Base-by-base conservation (phyloP, 2,329 filamentous ascomycete species). In the Teratosphaeria nubilosa region DNA sequence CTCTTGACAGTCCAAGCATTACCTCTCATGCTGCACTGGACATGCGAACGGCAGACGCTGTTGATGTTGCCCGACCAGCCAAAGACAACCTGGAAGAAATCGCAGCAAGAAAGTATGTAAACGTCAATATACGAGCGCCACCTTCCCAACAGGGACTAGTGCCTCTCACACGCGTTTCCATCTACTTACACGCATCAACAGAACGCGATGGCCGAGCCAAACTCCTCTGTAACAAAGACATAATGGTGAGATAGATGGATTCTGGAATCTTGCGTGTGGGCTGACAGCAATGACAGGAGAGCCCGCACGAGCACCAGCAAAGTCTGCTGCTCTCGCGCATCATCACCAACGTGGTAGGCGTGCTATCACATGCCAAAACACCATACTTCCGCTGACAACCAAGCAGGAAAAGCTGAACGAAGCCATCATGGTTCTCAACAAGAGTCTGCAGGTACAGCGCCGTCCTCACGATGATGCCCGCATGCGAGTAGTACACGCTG, bases 291-390 rank as follows among this genome's bases (percentile, higher is more conserved):
- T 34, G 6, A 5, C 59, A 86, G 92, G 94, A 99, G 75, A 96
- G 90, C 69, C 94, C 94, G 45, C 94, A 99, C 71, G 94, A 97
- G 73, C 91, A 97, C 67, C 94, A 97, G 79, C 92, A 99, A 80
- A 95, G 88, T 69, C 80, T 96, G 56, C 81, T 99, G 68, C 83
- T 97, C 52, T 94, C 90, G 24, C 90, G 94, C 62, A 96, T 99
- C 76, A 95, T 96, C 76, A 94, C 87, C 71, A 99, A 99, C 70
- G 91, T 97, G 70, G 92, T 97, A 82, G 71, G 89, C 24, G 32
- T 16, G 2, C 41, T 24, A n/a, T 48, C 41, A 48, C 41, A 48
- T 22, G 41, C 20, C n/a, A 48, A 48, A 9, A 10, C 5, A 48
- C 5, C 41, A 22, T 16, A 5, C 1, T 16, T 11, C n/a, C 41